Conservation (phyloP, 345 rosid genomes). For the Populus nigra region DNA sequence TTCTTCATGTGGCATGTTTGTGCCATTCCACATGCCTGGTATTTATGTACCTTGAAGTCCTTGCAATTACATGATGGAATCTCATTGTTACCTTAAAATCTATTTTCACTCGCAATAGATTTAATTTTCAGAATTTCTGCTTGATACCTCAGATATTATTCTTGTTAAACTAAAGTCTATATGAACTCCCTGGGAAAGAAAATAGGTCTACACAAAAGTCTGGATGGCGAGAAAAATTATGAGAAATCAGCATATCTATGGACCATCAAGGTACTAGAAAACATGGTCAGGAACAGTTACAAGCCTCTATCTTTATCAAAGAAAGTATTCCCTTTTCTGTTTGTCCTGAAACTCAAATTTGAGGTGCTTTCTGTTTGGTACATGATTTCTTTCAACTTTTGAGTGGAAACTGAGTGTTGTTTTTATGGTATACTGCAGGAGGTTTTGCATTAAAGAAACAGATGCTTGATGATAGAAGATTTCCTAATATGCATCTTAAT, state of each 20-base stretch:
- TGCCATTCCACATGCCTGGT: not conserved
- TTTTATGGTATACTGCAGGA: slow-evolving; percentile 41
- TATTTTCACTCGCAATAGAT: not conserved
- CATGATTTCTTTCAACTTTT: not conserved
- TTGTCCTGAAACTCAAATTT: not conserved
- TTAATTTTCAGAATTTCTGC: not conserved
- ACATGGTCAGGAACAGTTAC: not conserved
- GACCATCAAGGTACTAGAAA: not conserved
- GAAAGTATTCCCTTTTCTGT: not conserved
- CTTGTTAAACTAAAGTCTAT: not conserved
- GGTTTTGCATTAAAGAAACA: slow-evolving; percentile 84
- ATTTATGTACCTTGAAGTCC: not conserved
- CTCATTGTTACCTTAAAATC: not conserved
- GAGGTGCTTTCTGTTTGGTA: slow-evolving; percentile 1
- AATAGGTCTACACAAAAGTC: not conserved
- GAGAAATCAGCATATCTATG: not conserved
- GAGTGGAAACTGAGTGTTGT: not conserved
- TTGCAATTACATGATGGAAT: not conserved
- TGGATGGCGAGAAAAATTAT: not conserved
- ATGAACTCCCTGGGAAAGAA: not conserved
- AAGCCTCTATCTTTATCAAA: not conserved
- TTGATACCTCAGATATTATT: not conserved
- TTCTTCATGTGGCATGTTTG: not conserved
- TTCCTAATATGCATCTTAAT: slow-evolving; percentile 91
- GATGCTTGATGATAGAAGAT: slow-evolving; percentile 86